Evolutionary conservation across 495 filamentous ascomycete species (phyloP), one percentile per base, ranked within the genome.

Genomic region (Penicillium silybi): DNA sequence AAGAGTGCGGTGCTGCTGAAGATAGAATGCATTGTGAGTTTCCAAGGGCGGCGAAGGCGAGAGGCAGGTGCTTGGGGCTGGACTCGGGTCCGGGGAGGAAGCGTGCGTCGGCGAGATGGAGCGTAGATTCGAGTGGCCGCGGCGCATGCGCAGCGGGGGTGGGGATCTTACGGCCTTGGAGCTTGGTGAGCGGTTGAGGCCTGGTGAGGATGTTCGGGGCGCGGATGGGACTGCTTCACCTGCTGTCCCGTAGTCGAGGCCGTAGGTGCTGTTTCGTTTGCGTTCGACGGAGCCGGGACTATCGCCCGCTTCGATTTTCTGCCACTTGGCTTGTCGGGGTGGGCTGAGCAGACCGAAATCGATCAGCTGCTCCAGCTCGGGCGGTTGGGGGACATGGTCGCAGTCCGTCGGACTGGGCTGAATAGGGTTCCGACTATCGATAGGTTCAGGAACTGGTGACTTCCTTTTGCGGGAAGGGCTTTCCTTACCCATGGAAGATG

Each of bases 401-500:
- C 25, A 26, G 53, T 46, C 16, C 61, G 53, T 50, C 52, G 56
- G 19, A 54, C 15, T 44, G 51, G 65, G 37, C 25, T 63, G 50
- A 54, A 29, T 20, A 54, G 56, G 44, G 34, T 41, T 42, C 53
- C 53, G 51, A 55, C 54, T 66, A 61, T 44, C 55, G 32, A 63
- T 25, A n/a, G 61, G 56, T 64, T 69, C 61, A 61, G 71, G 67
- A 56, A 65, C 59, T 23, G 67, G 64, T 38, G 65, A 70, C 52
- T 74, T 75, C 55, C 73, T 62, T 55, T 75, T 76, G 48, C 60
- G 73, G 44, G 73, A 72, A 25, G 63, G 58, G 58, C 65, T 70
- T 64, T 70, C 63, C 52, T 66, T 62, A 54, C 66, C 58, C 48
- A 64, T 60, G 35, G 62, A 61, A 16, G 54, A 59, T 34, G 56